phyloP scores from a whole-genome alignment of 371 early-diverging fungal species.

The Blakeslea trispora region DNA sequence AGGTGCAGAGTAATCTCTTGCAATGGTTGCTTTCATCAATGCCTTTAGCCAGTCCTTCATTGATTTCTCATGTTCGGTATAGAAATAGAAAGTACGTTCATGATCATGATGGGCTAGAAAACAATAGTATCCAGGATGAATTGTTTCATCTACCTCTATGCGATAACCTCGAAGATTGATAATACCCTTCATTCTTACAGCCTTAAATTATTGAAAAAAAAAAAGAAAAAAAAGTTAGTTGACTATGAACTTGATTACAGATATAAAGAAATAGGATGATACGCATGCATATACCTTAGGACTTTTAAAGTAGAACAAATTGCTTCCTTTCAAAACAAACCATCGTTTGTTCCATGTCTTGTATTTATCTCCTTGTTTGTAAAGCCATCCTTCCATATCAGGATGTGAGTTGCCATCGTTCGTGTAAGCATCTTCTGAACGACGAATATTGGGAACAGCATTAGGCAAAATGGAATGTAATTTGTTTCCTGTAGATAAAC shows the following conservation, averaged over 20 bases:
- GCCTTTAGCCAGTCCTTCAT: conserved; percentile 69
- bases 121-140: conserved; percentile 68
- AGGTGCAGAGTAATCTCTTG: conserved; percentile 60
- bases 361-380: conserved; percentile 68
- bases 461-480: conserved; percentile 21
- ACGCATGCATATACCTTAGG: conserved; percentile 36
- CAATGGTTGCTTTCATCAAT: conserved; percentile 74
- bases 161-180: conserved; percentile 60
- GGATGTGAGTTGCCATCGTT: conserved; percentile 25
- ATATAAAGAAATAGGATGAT: not conserved
- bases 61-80: conserved; percentile 55
- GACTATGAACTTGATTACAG: not conserved
- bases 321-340: conserved; percentile 65
- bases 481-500: conserved; percentile 19
- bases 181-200: conserved; percentile 57
- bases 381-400: conserved; percentile 67
- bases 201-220: too few species aligned
- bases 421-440: conserved; percentile 15
- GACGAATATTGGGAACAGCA: conserved; percentile 4
- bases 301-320: conserved; percentile 64
- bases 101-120: conserved; percentile 67
- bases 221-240: not conserved
- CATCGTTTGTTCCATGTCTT: conserved; percentile 69
- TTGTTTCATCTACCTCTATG: conserved; percentile 59
- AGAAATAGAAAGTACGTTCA: conserved; percentile 67